phyloP scores from a whole-genome alignment of 306 rosid species.

The Ochetophila trinervis region DNA sequence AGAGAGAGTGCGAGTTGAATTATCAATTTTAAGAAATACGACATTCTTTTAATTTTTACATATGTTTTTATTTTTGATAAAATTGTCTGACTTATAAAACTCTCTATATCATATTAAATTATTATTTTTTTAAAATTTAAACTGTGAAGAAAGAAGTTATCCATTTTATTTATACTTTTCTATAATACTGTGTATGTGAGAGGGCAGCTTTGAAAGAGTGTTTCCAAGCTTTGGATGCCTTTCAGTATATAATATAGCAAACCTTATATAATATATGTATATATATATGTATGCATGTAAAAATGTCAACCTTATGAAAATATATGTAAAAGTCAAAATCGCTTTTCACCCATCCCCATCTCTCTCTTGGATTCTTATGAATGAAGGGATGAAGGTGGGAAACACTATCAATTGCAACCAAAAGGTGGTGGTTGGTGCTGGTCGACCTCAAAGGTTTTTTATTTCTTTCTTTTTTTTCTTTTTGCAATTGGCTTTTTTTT shows the following conservation, averaged over 20 bases:
- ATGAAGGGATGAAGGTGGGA: conserved; percentile 87
- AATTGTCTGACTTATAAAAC: no score
- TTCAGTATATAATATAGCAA: conserved; percentile 23
- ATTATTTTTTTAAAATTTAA: no score
- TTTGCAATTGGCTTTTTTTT: no score
- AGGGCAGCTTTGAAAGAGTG: conserved; percentile 27
- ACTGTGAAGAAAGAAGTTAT: no score
- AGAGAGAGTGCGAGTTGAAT: background rate
- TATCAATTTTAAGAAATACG: no score
- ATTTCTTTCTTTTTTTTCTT: no score
- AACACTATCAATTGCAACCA: conserved; percentile 67
- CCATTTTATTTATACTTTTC: no score
- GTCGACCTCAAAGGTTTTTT: conserved; percentile 38
- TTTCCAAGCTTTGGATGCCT: conserved; percentile 75
- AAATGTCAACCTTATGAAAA: conserved; percentile 84
- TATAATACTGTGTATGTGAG: no score
- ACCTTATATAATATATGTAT: background rate
- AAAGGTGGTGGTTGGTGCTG: conserved; percentile 54
- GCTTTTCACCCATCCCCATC: conserved; percentile 34
- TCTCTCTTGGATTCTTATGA: conserved; percentile 67
- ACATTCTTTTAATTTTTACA: no score
- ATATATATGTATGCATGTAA: conserved; percentile 23
- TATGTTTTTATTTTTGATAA: no score
- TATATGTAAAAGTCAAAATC: conserved; percentile 52
- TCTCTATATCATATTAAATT: no score